Evolutionary conservation across 202 grass and related monocot genomes (phyloP).

Genomic region (Setaria viridis): DNA sequence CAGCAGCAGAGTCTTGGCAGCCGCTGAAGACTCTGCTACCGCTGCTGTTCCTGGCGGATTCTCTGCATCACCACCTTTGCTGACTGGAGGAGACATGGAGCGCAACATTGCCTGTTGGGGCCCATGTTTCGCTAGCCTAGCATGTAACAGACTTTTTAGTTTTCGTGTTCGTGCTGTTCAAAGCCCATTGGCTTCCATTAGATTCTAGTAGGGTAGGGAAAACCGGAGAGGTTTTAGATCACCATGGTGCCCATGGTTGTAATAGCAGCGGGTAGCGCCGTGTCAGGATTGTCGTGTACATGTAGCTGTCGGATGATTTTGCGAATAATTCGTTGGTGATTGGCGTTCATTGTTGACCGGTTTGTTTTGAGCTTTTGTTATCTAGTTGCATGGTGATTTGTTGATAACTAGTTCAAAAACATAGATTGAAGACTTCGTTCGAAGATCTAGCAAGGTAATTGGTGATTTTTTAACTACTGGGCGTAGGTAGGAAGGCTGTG

Average conservation of each 20-base stretch:
- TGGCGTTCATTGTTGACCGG: too few relatives aligned
- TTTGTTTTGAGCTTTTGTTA: not conserved
- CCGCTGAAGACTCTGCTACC: not conserved
- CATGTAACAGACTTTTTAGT: slow-evolving; percentile 32
- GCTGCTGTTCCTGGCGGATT: slow-evolving; percentile 13
- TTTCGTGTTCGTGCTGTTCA: slow-evolving; percentile 16
- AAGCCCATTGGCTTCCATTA: slow-evolving; percentile 68
- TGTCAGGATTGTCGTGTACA: slow-evolving; percentile 38
- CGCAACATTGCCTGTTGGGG: slow-evolving; percentile 30
- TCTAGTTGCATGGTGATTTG: not conserved
- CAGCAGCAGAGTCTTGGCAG: slow-evolving; percentile 16
- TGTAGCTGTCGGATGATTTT: slow-evolving; percentile 30
- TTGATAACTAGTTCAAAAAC: not conserved
- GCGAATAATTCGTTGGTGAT: slow-evolving; percentile 20
- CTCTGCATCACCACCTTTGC: slow-evolving; percentile 3
- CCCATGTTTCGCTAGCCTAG: slow-evolving; percentile 20
- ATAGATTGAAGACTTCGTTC: too few relatives aligned
- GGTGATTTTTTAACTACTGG: too few relatives aligned
- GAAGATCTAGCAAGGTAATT: too few relatives aligned
- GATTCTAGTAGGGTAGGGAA: slow-evolving; percentile 45
- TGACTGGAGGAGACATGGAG: slow-evolving; percentile 40
- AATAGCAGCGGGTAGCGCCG: not conserved
- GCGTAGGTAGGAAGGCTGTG: too few relatives aligned
- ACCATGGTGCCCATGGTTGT: slow-evolving; percentile 46
- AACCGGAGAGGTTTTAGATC: not conserved